Evolutionary conservation across 495 filamentous ascomycete genomes (phyloP).

Genomic region (Penicillium salamii): DNA sequence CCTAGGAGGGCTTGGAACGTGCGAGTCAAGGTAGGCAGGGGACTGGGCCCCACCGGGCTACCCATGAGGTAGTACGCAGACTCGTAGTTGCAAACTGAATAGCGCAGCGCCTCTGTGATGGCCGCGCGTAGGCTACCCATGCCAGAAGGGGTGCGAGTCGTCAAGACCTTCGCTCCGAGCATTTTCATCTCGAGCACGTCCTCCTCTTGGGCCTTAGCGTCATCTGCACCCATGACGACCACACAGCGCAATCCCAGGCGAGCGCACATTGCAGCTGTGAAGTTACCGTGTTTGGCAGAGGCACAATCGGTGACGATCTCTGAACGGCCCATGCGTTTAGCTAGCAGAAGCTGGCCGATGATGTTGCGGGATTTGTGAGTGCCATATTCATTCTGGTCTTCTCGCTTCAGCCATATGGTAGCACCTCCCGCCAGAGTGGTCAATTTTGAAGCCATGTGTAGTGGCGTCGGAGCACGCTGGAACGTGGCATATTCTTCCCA

Average conservation of each 20-base stretch:
- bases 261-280: conserved; percentile 32
- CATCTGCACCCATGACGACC: conserved; percentile 30
- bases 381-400: conserved; percentile 29
- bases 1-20: conserved; percentile 35
- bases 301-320: conserved; percentile 36
- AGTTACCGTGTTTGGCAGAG: conserved; percentile 30
- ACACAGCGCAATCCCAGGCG: conserved; percentile 29
- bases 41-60: conserved; percentile 30
- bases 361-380: conserved; percentile 32
- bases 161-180: conserved; percentile 30
- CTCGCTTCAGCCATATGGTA: conserved; percentile 35
- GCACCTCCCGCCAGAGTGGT: conserved; percentile 24
- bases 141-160: conserved; percentile 24
- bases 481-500: conserved; percentile 27
- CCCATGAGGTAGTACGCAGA: conserved; percentile 33
- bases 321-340: conserved; percentile 25
- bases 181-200: conserved; percentile 29
- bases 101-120: conserved; percentile 32
- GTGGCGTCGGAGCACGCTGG: conserved; percentile 22
- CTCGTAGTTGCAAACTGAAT: conserved; percentile 30
- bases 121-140: conserved; percentile 31
- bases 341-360: conserved; percentile 33
- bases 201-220: conserved; percentile 24
- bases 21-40: conserved; percentile 28
- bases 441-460: conserved; percentile 26